These are phyloP conservation scores for Fibroporia radiculosa DNA, from an alignment of 768 basidiomycete species.

Conservation along the genomic window DNA sequence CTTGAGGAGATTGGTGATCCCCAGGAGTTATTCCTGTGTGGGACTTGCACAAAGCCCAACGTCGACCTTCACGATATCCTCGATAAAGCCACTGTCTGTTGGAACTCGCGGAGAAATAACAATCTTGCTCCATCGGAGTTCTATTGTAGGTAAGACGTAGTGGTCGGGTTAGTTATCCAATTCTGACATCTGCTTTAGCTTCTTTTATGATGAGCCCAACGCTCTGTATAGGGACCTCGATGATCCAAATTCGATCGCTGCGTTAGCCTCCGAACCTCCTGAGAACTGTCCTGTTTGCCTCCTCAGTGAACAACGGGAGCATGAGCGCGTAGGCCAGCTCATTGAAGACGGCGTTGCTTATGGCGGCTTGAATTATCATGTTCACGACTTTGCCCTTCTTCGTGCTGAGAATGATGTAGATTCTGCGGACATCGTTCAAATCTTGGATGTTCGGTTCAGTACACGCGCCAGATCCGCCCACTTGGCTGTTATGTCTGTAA, in stretches of 20 bases:
- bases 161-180: not conserved
- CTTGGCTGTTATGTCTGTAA: constrained; percentile 9
- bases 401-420: constrained; percentile 29
- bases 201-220: constrained; percentile 37
- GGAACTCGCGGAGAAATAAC: constrained; percentile 12
- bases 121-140: constrained; percentile 32
- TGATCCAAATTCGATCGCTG: constrained; percentile 11
- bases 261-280: constrained; percentile 24
- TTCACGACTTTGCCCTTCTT: constrained; percentile 54
- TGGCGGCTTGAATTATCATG: constrained; percentile 45
- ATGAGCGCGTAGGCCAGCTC: constrained; percentile 22
- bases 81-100: constrained; percentile 40
- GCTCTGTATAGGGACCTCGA: constrained; percentile 41
- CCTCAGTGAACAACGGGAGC: constrained; percentile 23
- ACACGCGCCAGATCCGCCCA: constrained; percentile 9
- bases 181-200: constrained; percentile 36
- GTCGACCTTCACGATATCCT: constrained; percentile 33
- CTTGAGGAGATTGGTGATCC: constrained; percentile 51
- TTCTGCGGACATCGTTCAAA: constrained; percentile 50
- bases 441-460: constrained; percentile 27
- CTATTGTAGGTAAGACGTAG: constrained; percentile 45
- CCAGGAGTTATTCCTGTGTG: constrained; percentile 58
- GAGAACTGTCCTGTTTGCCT: constrained; percentile 50
- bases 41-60: constrained; percentile 37
- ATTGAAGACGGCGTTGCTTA: constrained; percentile 38